Conservation (phyloP, 768 basidiomycete species). For the Suillus luteus region DNA sequence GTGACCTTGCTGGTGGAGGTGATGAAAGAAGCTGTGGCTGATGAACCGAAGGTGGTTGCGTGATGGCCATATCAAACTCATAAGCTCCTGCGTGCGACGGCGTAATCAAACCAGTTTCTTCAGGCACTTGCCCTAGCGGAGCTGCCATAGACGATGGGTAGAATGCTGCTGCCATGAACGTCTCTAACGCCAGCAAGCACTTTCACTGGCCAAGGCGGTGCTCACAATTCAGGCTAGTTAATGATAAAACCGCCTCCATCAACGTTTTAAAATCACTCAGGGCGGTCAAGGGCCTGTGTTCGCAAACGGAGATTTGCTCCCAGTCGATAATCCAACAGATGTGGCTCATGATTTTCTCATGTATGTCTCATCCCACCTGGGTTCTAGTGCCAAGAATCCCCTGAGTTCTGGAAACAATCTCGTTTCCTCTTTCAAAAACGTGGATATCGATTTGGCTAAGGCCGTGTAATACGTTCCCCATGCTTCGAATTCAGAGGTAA, state of each 20-base stretch:
- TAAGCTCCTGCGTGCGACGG: conserved; percentile 60
- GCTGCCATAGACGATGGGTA: conserved; percentile 52
- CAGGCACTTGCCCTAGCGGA: conserved; percentile 51
- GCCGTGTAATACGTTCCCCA: not conserved
- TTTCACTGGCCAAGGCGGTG: conserved; percentile 23
- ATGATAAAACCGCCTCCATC: conserved; percentile 19
- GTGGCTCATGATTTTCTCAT: not conserved
- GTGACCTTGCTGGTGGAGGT: conserved; percentile 17
- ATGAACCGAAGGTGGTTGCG: conserved; percentile 22
- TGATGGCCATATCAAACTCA: conserved; percentile 64
- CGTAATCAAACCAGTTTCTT: conserved; percentile 46
- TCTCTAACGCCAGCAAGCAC: conserved; percentile 18
- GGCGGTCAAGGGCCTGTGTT: conserved; percentile 1
- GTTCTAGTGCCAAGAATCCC: not conserved
- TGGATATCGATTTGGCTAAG: not conserved
- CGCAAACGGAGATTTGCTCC: conserved; percentile 8
- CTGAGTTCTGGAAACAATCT: not conserved
- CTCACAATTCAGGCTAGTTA: conserved; percentile 11
- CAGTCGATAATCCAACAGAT: not conserved
- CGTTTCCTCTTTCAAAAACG: not conserved
- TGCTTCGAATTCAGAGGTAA: not conserved
- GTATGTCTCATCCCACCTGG: not conserved
- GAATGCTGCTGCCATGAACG: conserved; percentile 30
- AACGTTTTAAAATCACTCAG: conserved; percentile 18
- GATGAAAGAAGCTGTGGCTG: conserved; percentile 29